Percentiles rank a stretch among this genome's conserved stretches.
phyloP scores from a whole-genome alignment of 148 eudicot genomes.

The Cornus suecica region DNA sequence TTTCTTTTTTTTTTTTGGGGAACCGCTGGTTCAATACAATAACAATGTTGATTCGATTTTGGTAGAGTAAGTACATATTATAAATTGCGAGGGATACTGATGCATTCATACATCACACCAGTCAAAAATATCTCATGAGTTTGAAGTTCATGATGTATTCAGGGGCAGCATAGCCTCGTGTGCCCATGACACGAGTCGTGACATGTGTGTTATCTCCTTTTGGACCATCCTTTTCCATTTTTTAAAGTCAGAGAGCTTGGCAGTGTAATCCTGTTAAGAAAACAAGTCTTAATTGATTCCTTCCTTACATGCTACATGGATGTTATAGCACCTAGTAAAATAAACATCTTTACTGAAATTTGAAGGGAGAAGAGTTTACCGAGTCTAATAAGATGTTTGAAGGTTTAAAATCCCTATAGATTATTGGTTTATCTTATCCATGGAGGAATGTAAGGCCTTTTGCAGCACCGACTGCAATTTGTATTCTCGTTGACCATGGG shows the following conservation, averaged over 20 bases:
- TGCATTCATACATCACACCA: too few species aligned
- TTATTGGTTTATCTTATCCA: constrained; percentile 62
- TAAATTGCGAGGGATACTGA: too few species aligned
- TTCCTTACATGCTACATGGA: too few species aligned
- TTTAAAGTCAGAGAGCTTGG: constrained; percentile 21
- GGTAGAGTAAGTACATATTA: too few species aligned
- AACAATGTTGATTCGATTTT: too few species aligned
- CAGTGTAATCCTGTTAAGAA: constrained; percentile 16
- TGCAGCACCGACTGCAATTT: constrained; percentile 72
- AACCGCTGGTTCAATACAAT: too few species aligned
- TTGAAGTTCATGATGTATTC: constrained; percentile 46
- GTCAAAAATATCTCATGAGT: too few species aligned
- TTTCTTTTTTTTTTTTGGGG: too few species aligned
- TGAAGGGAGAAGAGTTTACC: constrained; percentile 35
- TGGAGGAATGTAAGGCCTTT: constrained; percentile 81
- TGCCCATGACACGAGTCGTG: constrained; percentile 15
- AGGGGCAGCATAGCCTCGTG: constrained; percentile 29
- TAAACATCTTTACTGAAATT: too few species aligned
- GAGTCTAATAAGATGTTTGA: constrained; percentile 68
- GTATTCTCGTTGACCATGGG: constrained; percentile 78
- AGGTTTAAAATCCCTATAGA: constrained; percentile 71
- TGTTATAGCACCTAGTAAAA: too few species aligned
- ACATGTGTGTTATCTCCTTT: constrained; percentile 20
- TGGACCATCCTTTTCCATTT: constrained; percentile 18
- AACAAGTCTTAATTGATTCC: background rate